Percentiles rank a stretch among this genome's conserved stretches.
These are phyloP conservation scores for Penicillium simplicissimum DNA, from an alignment of 495 filamentous ascomycete genomes.

Conservation along the genomic window DNA sequence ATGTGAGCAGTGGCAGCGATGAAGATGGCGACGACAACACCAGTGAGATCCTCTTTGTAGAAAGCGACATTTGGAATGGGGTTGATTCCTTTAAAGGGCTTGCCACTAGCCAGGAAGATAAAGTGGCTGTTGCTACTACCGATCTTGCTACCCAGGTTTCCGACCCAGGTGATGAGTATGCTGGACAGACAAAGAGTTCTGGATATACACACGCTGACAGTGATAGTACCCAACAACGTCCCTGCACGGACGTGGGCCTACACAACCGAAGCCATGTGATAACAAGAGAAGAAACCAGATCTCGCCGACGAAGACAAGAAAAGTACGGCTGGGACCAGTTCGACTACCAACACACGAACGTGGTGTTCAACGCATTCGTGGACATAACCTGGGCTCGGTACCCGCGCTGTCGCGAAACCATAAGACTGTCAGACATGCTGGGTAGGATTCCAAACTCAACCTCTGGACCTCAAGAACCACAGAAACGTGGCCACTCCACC, in stretches of 20 bases:
- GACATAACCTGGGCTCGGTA: not conserved
- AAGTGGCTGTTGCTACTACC: not conserved
- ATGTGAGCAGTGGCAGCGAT: not conserved
- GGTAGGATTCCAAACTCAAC: not conserved
- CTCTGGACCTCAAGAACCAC: not conserved
- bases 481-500: not conserved
- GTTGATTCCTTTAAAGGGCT: not conserved
- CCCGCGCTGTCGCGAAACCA: not conserved
- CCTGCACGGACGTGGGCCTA: not conserved
- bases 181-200: not conserved
- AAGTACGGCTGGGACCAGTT: not conserved
- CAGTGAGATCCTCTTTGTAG: not conserved
- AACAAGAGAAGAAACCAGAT: not conserved
- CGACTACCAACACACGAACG: not conserved
- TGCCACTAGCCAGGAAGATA: not conserved
- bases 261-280: not conserved
- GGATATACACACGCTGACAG: not conserved
- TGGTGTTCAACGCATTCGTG: slow-evolving; percentile 1
- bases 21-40: not conserved
- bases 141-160: not conserved
- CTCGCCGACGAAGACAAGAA: not conserved
- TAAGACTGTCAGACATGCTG: not conserved
- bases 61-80: not conserved
- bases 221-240: not conserved
- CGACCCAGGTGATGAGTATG: not conserved